A percentile compares a stretch with the other conserved stretches of the same genome.
Evolutionary conservation across 352 stramenopile genomes (phyloP).

Genomic region (Phytopythium helicoides): DNA sequence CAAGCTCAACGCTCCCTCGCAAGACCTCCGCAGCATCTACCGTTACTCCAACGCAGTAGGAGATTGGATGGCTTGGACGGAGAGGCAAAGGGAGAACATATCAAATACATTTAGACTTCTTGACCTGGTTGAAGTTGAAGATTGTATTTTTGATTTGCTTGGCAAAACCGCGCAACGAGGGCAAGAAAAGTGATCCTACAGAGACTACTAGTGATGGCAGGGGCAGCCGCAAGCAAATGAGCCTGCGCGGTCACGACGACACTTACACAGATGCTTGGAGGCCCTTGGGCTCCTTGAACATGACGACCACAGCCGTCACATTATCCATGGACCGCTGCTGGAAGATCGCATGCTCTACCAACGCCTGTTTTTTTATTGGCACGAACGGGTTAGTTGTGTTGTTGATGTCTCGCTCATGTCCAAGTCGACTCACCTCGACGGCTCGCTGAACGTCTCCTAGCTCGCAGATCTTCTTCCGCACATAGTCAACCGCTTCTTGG

Average conservation of each 20-base stretch:
- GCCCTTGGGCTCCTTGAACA: constrained; percentile 75
- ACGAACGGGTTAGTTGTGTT: not conserved
- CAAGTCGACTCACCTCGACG: constrained; percentile 54
- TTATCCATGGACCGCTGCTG: constrained; percentile 86
- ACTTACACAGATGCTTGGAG: constrained; percentile 22
- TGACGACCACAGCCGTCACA: constrained; percentile 79
- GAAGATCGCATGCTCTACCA: constrained; percentile 79
- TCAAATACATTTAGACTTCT: too few species aligned
- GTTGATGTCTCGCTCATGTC: not conserved
- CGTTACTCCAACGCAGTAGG: too few species aligned
- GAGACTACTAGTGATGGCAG: not conserved
- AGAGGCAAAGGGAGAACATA: too few species aligned
- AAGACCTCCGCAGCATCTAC: constrained; percentile 6
- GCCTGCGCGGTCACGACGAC: too few species aligned
- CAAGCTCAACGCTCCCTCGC: constrained; percentile 16
- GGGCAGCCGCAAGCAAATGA: not conserved
- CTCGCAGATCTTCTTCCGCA: constrained; percentile 67
- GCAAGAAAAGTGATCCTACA: too few species aligned
- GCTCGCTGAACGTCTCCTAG: constrained; percentile 73
- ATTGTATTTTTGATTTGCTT: too few species aligned
- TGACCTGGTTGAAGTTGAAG: too few species aligned
- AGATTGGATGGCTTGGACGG: too few species aligned
- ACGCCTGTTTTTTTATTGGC: constrained; percentile 37
- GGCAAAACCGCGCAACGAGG: too few species aligned
- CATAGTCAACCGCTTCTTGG: constrained; percentile 77